phyloP scores from a whole-genome alignment of 257 asterid species.

The Solanum commersonii region DNA sequence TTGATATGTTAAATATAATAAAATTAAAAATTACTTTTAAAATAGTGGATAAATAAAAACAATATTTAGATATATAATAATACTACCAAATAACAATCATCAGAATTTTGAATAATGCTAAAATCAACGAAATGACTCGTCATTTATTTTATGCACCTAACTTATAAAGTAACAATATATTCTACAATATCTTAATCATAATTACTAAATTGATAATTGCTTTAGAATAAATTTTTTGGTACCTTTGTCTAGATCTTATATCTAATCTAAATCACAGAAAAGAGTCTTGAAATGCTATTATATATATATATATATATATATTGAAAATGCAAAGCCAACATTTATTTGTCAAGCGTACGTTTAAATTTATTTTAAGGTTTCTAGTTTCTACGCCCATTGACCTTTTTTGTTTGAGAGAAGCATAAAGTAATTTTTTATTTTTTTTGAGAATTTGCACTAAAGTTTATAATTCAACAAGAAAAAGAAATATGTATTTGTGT shows the following conservation, averaged over 20 bases:
- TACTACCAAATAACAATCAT: background rate
- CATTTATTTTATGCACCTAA: background rate
- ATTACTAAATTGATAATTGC: background rate
- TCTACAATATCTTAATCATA: background rate
- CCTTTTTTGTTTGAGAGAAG: background rate
- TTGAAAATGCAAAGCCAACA: background rate
- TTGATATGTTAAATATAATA: no score
- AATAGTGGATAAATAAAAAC: no score
- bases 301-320: background rate
- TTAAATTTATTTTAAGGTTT: background rate
- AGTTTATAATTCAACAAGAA: background rate
- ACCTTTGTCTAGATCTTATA: background rate
- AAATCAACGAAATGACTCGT: background rate
- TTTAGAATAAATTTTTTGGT: background rate
- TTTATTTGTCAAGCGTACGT: background rate
- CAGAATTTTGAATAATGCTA: background rate
- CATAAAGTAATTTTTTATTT: no score
- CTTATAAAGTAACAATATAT: no score
- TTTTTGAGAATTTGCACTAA: background rate
- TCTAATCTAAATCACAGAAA: background rate
- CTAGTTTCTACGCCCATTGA: background rate
- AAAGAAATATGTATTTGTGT: background rate
- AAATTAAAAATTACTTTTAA: no score
- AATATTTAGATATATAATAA: background rate
- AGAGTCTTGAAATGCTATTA: background rate